Conservation (phyloP, 2,329 filamentous ascomycete genomes). For the Cytospora piceicola region DNA sequence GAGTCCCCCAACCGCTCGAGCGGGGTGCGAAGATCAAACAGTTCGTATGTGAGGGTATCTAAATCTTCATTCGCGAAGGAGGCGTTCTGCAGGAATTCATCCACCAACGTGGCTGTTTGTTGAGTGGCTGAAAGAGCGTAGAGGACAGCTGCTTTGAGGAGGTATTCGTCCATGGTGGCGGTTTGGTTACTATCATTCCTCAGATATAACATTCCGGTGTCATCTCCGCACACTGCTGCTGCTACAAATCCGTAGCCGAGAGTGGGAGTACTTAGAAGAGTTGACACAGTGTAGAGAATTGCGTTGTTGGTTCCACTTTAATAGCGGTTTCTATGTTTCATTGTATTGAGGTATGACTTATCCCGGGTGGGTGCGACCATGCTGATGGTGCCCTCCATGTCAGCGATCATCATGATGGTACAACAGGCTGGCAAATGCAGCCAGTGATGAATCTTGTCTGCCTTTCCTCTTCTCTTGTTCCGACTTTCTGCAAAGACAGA, state of each 20-base stretch:
- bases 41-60: conserved; percentile 26
- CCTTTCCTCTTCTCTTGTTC: not conserved
- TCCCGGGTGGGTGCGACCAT: conserved; percentile 8
- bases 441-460: not conserved
- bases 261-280: not conserved
- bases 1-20: conserved; percentile 25
- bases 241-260: not conserved
- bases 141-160: conserved; percentile 23
- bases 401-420: conserved; percentile 10
- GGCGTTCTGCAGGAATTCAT: conserved; percentile 20
- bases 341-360: conserved; percentile 18
- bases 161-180: conserved; percentile 19
- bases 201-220: not conserved
- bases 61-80: conserved; percentile 12
- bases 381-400: conserved; percentile 18
- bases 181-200: not conserved
- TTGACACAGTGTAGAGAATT: not conserved
- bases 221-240: not conserved
- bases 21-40: conserved; percentile 22
- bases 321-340: not conserved
- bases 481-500: not conserved
- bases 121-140: conserved; percentile 21
- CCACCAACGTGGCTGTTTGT: conserved; percentile 19
- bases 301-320: not conserved
- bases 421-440: not conserved